These are phyloP conservation scores for Penicillium egyptiacum DNA, from an alignment of 495 filamentous ascomycete genomes.

Conservation along the genomic window DNA sequence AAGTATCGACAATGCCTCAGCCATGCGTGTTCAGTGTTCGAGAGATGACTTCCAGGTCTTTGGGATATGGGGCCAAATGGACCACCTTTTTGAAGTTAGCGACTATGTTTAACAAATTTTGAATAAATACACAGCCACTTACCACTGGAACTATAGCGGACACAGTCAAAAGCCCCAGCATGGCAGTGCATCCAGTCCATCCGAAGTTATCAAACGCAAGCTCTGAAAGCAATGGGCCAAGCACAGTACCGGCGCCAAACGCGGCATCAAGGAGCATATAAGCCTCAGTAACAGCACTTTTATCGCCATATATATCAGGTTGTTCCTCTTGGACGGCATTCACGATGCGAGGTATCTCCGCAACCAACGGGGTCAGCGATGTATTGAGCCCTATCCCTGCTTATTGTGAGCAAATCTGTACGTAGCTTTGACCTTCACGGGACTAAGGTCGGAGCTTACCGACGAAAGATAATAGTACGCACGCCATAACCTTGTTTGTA, in stretches of 20 bases:
- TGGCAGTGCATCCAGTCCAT: constrained; percentile 7
- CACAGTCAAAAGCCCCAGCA: constrained; percentile 1
- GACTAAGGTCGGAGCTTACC: neutral
- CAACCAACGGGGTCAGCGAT: constrained; percentile 4
- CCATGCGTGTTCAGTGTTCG: neutral
- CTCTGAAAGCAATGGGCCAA: constrained; percentile 5
- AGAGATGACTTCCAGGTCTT: neutral
- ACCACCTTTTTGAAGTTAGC: neutral
- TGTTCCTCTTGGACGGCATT: constrained; percentile 1
- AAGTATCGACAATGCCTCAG: neutral
- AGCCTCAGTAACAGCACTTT: constrained; percentile 4
- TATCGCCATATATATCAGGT: constrained; percentile 6
- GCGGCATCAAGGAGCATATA: constrained; percentile 11
- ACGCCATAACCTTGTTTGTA: neutral
- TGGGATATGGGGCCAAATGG: constrained; percentile 1
- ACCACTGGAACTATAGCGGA: constrained; percentile 9
- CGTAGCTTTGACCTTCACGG: too few species aligned
- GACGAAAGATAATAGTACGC: neutral
- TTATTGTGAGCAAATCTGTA: neutral
- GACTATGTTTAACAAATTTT: neutral
- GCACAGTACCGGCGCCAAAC: constrained; percentile 6
- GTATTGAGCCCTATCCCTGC: constrained; percentile 9
- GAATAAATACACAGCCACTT: neutral
- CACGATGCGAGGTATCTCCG: constrained; percentile 11
- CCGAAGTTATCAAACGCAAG: neutral